Percentiles rank a stretch among this genome's conserved stretches.
These are phyloP conservation scores for Phytophthora meadii DNA, from an alignment of 352 stramenopile species.

Conservation along the genomic window DNA sequence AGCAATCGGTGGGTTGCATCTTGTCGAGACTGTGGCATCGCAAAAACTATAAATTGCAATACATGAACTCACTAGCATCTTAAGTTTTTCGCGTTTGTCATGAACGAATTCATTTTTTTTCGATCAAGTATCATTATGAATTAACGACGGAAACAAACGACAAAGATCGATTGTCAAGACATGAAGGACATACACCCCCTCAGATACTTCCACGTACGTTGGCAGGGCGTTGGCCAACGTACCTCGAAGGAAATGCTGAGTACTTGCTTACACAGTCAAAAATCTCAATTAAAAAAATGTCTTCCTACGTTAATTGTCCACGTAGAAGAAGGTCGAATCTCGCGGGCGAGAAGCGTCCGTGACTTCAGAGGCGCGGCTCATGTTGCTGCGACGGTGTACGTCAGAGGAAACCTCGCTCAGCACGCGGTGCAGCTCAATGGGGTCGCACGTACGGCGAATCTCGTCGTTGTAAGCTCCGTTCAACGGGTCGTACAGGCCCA, in stretches of 20 bases:
- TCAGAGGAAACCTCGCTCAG: conserved; percentile 80
- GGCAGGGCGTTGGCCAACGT: conserved; percentile 11
- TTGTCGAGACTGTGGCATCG: conserved; percentile 1
- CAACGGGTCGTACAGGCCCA: conserved; percentile 84
- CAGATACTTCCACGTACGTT: conserved; percentile 1
- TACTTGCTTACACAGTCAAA: no score
- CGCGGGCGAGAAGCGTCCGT: conserved; percentile 53
- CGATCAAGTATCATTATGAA: background rate
- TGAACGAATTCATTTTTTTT: background rate
- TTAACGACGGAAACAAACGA: conserved; percentile 7
- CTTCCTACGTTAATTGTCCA: conserved; percentile 39
- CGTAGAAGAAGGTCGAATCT: conserved; percentile 86
- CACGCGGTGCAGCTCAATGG: conserved; percentile 70
- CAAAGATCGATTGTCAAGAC: background rate
- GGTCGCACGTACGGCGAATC: conserved; percentile 68
- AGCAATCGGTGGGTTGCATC: conserved; percentile 1
- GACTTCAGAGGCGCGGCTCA: conserved; percentile 43
- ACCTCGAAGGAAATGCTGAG: background rate
- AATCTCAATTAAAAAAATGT: background rate
- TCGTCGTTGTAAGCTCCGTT: conserved; percentile 81
- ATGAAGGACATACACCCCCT: background rate
- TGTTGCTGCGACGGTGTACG: conserved; percentile 57
- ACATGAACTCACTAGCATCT: no score
- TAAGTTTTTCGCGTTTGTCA: conserved; percentile 13
- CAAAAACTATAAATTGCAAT: conserved; percentile 12